Evolutionary conservation across 129 eudicot genomes (phyloP), one percentile per base, ranked within the genome.

Genomic region (Arctium minus): DNA sequence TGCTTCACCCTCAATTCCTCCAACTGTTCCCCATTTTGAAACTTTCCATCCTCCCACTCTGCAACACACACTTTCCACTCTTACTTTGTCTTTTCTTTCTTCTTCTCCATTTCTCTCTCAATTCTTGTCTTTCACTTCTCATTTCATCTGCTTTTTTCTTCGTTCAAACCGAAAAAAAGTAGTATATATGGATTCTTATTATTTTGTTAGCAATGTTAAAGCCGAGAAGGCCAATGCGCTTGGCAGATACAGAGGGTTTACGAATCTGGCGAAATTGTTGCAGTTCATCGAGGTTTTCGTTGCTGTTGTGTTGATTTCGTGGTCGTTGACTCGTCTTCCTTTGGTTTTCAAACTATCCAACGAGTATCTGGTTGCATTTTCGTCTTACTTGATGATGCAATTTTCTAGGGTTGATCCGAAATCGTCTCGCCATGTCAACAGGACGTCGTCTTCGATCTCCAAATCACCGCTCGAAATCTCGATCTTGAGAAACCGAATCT

Each of bases 281-380:
- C 92, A 86, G 32, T 18, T 87, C 9, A 36, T 87, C 15, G 94
- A 94, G 37, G 80, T 87, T 30, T 42, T 92, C 46, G 86, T 85
- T 33, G 90, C 84, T 2, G 33, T 92, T 40, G 73, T 74, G 17
- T 76, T 94, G 74, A 62, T 94, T n/a, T 92, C 92, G 9, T 92
- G 94, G 93, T 89, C 93, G 1, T 86, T 93, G 39, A 85, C 90
- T 3, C 85, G 88, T 6, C 75, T 91, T 7, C 91, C 98, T 29
- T 11, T 42, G 11, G 81, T 69, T 38, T 69, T 83, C 3, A 83
- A 70, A 48, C 11, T 78, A 7, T 70, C 86, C 73, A 82, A 84
- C 73, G 79, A 67, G 29, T 86, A 46, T 76, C 2, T 89, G 9
- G 22, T 84, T 2, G 68, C 78, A 40, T 15, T 89, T 15, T 74